A percentile compares a stretch with the other conserved stretches of the same genome.
These are phyloP conservation scores for Fraxinus baroniana DNA, from an alignment of 305 asterid species.

Conservation along the genomic window DNA sequence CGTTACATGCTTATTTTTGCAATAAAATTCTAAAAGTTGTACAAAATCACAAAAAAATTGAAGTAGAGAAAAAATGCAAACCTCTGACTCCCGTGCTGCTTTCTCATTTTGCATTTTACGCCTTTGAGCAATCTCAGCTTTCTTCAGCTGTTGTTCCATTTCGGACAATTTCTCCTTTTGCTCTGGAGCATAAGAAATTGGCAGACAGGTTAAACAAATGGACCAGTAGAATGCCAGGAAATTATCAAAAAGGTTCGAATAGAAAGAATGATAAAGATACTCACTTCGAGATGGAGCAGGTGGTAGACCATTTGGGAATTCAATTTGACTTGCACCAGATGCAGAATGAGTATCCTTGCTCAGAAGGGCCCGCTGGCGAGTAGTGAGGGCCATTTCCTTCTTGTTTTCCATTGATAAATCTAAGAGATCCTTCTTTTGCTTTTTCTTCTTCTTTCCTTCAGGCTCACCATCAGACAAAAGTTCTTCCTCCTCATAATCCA, in stretches of 20 bases:
- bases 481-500: conserved; percentile 64
- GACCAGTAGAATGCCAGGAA: background rate
- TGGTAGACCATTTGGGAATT: conserved; percentile 91
- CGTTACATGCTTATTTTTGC: conserved; percentile 19
- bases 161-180: conserved; percentile 86
- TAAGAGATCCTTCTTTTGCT: conserved; percentile 56
- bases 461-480: conserved; percentile 49
- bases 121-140: conserved; percentile 89
- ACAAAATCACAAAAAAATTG: background rate
- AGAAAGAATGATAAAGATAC: conserved; percentile 24
- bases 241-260: conserved; percentile 8
- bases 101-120: conserved; percentile 88
- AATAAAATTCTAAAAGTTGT: background rate
- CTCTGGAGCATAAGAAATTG: conserved; percentile 41
- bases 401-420: conserved; percentile 60
- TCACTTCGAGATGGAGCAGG: conserved; percentile 89
- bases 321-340: conserved; percentile 58
- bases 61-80: conserved; percentile 25
- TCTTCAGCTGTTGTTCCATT: conserved; percentile 93
- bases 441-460: conserved; percentile 60
- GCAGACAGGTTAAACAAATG: conserved; percentile 14
- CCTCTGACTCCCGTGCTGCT: conserved; percentile 96
- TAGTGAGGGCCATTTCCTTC: conserved; percentile 80
- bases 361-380: conserved; percentile 91
- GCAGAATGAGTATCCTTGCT: conserved; percentile 62